phyloP scores from a whole-genome alignment of 1,139 yeast species.

The Kurtzmaniella quercitrusa region DNA sequence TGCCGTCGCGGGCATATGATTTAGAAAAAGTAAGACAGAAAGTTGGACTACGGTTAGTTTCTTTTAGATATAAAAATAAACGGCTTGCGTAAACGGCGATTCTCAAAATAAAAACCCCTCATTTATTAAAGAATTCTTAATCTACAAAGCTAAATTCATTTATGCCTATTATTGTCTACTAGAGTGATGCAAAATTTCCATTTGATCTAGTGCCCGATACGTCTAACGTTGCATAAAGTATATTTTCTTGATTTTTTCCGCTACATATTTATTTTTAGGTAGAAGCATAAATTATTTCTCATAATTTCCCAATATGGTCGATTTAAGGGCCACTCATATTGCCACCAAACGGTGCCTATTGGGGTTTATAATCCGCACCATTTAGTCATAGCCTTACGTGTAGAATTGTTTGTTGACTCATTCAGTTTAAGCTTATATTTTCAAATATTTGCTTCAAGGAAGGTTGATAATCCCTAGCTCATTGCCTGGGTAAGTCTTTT shows the following conservation, averaged over 20 bases:
- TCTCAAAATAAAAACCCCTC: too few species aligned
- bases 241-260: background rate
- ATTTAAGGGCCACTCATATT: background rate
- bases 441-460: background rate
- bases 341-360: slow-evolving; percentile 1
- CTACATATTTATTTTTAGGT: background rate
- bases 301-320: background rate
- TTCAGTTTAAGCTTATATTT: background rate
- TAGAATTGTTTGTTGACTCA: too few species aligned
- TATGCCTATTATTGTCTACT: too few species aligned
- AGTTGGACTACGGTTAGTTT: too few species aligned
- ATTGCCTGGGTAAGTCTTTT: background rate
- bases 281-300: background rate
- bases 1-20: too few species aligned
- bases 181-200: too few species aligned
- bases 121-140: too few species aligned
- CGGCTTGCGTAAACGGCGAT: too few species aligned
- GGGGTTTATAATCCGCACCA: slow-evolving; percentile 1
- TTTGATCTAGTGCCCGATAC: background rate
- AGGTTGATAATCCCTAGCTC: background rate
- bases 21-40: too few species aligned
- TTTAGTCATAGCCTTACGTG: background rate
- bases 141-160: too few species aligned
- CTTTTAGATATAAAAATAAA: too few species aligned
- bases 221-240: background rate